Percentiles rank a stretch among this genome's conserved stretches.
Evolutionary conservation across 2,329 filamentous ascomycete genomes (phyloP).

Genomic region (Fusarium chaquense): DNA sequence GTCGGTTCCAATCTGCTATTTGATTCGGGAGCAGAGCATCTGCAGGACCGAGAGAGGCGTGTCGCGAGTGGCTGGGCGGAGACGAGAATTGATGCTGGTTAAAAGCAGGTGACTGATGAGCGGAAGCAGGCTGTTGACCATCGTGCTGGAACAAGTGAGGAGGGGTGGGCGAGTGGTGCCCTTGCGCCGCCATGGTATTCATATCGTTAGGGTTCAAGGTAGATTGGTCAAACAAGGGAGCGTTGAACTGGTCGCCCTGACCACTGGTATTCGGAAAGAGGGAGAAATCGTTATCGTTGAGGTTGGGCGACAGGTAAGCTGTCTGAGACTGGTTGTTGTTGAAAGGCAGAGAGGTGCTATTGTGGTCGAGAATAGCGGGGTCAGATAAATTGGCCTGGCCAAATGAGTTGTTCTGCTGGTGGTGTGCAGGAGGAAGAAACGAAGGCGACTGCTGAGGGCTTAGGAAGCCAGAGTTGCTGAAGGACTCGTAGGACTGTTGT

Average conservation of each 20-base stretch:
- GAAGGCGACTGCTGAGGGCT: conserved; percentile 58
- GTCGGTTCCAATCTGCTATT: conserved; percentile 64
- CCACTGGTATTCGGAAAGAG: conserved; percentile 70
- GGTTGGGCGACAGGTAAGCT: conserved; percentile 63
- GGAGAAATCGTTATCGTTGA: conserved; percentile 70
- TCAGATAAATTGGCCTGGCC: conserved; percentile 52
- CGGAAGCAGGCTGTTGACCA: conserved; percentile 59
- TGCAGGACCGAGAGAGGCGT: conserved; percentile 68
- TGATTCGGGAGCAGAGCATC: conserved; percentile 68
- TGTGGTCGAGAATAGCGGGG: conserved; percentile 56
- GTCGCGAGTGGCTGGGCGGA: conserved; percentile 65
- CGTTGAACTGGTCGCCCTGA: conserved; percentile 68
- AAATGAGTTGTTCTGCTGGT: conserved; percentile 46
- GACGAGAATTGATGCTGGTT: conserved; percentile 68
- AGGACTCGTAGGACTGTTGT: conserved; percentile 57
- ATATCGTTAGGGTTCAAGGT: conserved; percentile 61
- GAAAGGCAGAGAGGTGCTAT: conserved; percentile 56
- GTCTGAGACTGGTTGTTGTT: conserved; percentile 59
- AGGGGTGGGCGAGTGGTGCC: conserved; percentile 68
- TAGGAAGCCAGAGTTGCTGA: conserved; percentile 61
- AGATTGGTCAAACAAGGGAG: conserved; percentile 68
- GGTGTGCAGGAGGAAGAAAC: conserved; percentile 51
- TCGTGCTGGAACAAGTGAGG: conserved; percentile 67
- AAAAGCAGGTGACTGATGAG: conserved; percentile 69
- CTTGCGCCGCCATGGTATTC: conserved; percentile 67